These are phyloP conservation scores for Trematosphaeria pertusa DNA, from an alignment of 2,329 filamentous ascomycete genomes.

Conservation along the genomic window DNA sequence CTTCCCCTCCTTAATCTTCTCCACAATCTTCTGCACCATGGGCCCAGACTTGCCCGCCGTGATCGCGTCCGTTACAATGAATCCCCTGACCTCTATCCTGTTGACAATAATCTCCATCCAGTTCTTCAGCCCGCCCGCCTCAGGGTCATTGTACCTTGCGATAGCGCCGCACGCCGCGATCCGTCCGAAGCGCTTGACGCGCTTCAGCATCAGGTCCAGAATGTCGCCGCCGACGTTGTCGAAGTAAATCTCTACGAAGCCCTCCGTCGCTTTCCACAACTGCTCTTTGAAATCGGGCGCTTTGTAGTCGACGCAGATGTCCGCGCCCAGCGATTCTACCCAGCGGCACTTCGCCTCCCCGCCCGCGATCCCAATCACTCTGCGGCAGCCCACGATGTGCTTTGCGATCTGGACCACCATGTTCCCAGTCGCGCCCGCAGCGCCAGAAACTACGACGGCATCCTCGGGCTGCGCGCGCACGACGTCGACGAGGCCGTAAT, in stretches of 20 bases:
- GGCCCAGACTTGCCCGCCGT: slow-evolving; percentile 32
- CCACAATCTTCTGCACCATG: slow-evolving; percentile 31
- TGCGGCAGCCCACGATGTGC: slow-evolving; percentile 55
- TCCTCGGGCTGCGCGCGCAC: slow-evolving; percentile 71
- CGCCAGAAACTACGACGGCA: slow-evolving; percentile 77
- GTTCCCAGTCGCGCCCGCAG: slow-evolving; percentile 78
- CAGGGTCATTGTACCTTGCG: slow-evolving; percentile 49
- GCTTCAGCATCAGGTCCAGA: slow-evolving; percentile 54
- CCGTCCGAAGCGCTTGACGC: slow-evolving; percentile 51
- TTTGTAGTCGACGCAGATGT: slow-evolving; percentile 64
- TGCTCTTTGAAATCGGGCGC: slow-evolving; percentile 54
- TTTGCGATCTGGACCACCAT: slow-evolving; percentile 68
- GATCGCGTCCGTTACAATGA: slow-evolving; percentile 53
- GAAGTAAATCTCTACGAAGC: slow-evolving; percentile 61
- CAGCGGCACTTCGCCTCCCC: slow-evolving; percentile 60
- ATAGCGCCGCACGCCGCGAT: slow-evolving; percentile 55
- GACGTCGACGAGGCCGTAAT: slow-evolving; percentile 74
- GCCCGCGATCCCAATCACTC: slow-evolving; percentile 61
- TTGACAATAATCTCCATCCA: slow-evolving; percentile 54
- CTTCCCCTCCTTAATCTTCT: slow-evolving; percentile 53
- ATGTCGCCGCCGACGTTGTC: slow-evolving; percentile 60
- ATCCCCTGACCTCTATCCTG: slow-evolving; percentile 52
- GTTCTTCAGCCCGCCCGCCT: slow-evolving; percentile 47
- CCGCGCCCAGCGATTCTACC: slow-evolving; percentile 60
- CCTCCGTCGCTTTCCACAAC: slow-evolving; percentile 55